Conservation (phyloP, 1,284 basidiomycete genomes). For the Fomitopsis pinicola region DNA sequence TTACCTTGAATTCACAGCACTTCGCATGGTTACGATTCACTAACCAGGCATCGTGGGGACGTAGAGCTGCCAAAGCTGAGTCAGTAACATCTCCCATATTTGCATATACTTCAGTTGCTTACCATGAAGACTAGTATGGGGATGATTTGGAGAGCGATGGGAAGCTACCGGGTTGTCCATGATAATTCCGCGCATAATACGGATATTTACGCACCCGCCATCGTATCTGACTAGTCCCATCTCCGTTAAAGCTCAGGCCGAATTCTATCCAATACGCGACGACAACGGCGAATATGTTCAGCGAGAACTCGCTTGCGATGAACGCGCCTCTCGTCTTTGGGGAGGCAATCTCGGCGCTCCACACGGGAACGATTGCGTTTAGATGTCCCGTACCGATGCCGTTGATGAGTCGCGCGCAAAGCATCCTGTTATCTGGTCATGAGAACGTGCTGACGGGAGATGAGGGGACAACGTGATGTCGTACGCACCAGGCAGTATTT, state of each 20-base stretch:
- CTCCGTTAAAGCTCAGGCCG: conserved; percentile 42
- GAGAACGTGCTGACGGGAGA: neutral
- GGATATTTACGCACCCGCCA: conserved; percentile 30
- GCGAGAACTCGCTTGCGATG: conserved; percentile 33
- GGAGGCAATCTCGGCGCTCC: conserved; percentile 44
- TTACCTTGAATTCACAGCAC: too few relatives aligned
- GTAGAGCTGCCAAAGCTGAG: neutral
- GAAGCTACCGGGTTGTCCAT: conserved; percentile 26
- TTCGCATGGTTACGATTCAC: too few relatives aligned
- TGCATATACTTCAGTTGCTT: conserved; percentile 4
- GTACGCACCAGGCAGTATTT: conserved; percentile 39
- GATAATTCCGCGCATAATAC: too few relatives aligned
- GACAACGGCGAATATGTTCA: conserved; percentile 50
- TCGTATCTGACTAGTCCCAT: conserved; percentile 37
- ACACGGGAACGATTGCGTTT: conserved; percentile 52
- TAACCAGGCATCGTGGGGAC: conserved; percentile 20
- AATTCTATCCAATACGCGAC: conserved; percentile 55
- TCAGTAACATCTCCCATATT: too few relatives aligned
- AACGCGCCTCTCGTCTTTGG: conserved; percentile 40
- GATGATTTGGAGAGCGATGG: conserved; percentile 46
- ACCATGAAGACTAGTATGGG: conserved; percentile 41
- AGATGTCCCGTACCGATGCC: conserved; percentile 49
- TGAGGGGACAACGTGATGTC: neutral
- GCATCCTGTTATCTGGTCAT: conserved; percentile 32
- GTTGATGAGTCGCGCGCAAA: conserved; percentile 47